Evolutionary conservation across 2,329 filamentous ascomycete species (phyloP).

Genomic region (Grosmannia huntii): DNA sequence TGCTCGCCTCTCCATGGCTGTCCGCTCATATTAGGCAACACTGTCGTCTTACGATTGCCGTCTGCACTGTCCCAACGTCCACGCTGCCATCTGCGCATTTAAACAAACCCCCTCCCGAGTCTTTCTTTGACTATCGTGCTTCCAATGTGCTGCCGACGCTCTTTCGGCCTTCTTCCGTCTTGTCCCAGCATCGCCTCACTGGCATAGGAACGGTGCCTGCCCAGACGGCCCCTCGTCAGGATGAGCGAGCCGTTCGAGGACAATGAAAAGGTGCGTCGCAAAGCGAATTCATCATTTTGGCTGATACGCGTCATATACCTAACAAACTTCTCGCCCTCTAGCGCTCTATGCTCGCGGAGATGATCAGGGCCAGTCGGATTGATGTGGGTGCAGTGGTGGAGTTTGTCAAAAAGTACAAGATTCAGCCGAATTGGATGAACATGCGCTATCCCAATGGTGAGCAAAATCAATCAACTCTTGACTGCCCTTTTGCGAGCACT

Average conservation of each 20-base stretch:
- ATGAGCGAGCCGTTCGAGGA: constrained; percentile 36
- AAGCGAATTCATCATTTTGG: not conserved
- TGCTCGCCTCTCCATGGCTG: not conserved
- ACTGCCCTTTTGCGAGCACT: not conserved
- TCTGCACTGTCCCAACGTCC: not conserved
- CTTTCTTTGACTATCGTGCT: constrained; percentile 8
- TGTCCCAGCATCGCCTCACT: constrained; percentile 14
- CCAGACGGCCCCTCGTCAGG: constrained; percentile 7
- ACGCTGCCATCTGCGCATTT: not conserved
- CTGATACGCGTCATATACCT: not conserved
- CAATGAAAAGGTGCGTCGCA: constrained; percentile 34
- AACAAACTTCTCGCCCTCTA: constrained; percentile 15
- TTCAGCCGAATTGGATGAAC: constrained; percentile 21
- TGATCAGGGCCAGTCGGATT: constrained; percentile 42
- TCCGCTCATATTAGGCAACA: not conserved
- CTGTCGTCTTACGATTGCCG: not conserved
- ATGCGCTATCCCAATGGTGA: constrained; percentile 24
- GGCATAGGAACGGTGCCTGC: constrained; percentile 8
- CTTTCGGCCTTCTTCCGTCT: constrained; percentile 15
- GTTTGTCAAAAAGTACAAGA: constrained; percentile 27
- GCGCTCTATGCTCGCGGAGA: constrained; percentile 45
- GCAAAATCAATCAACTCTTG: not conserved
- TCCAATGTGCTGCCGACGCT: constrained; percentile 22
- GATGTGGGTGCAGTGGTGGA: constrained; percentile 31
- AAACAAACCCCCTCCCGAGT: not conserved